Evolutionary conservation across 176 grass and related monocot genomes (phyloP).

Genomic region (Oryza rufipogon): DNA sequence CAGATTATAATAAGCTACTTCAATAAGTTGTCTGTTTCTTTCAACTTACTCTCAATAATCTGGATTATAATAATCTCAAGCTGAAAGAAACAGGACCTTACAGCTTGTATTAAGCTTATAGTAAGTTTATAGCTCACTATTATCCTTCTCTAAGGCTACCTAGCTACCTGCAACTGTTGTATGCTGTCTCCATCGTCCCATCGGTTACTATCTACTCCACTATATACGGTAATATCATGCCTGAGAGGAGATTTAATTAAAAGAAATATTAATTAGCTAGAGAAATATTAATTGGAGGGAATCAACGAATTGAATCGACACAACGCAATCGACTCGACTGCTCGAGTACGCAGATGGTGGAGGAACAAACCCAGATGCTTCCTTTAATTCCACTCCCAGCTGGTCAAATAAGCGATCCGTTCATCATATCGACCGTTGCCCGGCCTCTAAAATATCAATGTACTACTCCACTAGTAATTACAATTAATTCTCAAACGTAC

Average conservation of each 20-base stretch:
- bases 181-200: neutral
- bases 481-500: neutral
- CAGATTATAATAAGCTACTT: too few species aligned
- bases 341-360: neutral
- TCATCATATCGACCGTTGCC: neutral
- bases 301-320: neutral
- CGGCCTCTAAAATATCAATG: neutral
- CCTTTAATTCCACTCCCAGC: neutral
- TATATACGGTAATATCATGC: too few species aligned
- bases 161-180: neutral
- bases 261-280: neutral
- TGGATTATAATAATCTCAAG: too few species aligned
- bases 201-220: neutral
- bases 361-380: neutral
- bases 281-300: neutral
- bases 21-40: too few species aligned
- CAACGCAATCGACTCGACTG: too few species aligned
- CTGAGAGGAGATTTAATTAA: too few species aligned
- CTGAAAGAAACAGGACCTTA: too few species aligned
- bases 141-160: too few species aligned
- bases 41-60: too few species aligned
- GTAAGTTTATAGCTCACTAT: too few species aligned
- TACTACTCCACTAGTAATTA: neutral
- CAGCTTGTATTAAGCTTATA: too few species aligned
- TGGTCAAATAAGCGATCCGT: neutral